Conservation (phyloP, 768 basidiomycete species). For the Mycena metata region DNA sequence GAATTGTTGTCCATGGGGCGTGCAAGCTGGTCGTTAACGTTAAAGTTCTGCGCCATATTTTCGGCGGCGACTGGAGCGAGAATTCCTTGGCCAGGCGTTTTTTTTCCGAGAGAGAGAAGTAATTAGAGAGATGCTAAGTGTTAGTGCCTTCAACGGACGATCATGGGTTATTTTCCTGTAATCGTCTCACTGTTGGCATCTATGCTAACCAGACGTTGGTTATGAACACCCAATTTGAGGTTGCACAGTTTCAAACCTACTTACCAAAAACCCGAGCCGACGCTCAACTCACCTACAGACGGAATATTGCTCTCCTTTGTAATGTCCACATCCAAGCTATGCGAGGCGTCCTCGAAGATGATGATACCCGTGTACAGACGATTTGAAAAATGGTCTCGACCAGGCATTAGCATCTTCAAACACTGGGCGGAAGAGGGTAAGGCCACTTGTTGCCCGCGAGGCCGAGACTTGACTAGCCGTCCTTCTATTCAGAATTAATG, state of each 20-base stretch:
- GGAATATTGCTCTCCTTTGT: too few relatives aligned
- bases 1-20: constrained; percentile 55
- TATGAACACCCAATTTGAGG: constrained; percentile 52
- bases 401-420: too few relatives aligned
- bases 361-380: too few relatives aligned
- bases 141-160: constrained; percentile 46
- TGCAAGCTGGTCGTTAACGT: constrained; percentile 54
- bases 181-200: constrained; percentile 54
- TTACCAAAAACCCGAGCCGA: too few relatives aligned
- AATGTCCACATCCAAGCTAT: too few relatives aligned
- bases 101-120: neutral
- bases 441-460: too few relatives aligned
- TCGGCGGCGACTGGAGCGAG: constrained; percentile 50
- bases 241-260: too few relatives aligned
- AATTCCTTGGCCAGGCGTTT: constrained; percentile 40
- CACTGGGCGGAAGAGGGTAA: too few relatives aligned
- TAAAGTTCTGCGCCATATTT: constrained; percentile 50
- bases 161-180: constrained; percentile 52
- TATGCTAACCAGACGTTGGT: constrained; percentile 53
- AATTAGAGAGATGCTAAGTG: neutral
- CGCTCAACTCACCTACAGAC: too few relatives aligned
- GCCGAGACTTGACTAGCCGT: too few relatives aligned
- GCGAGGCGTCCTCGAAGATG: too few relatives aligned
- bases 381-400: too few relatives aligned
- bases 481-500: constrained; percentile 22